Evolutionary conservation across 371 early-diverging fungal species (phyloP).

Genomic region (Mucor circinelloides): DNA sequence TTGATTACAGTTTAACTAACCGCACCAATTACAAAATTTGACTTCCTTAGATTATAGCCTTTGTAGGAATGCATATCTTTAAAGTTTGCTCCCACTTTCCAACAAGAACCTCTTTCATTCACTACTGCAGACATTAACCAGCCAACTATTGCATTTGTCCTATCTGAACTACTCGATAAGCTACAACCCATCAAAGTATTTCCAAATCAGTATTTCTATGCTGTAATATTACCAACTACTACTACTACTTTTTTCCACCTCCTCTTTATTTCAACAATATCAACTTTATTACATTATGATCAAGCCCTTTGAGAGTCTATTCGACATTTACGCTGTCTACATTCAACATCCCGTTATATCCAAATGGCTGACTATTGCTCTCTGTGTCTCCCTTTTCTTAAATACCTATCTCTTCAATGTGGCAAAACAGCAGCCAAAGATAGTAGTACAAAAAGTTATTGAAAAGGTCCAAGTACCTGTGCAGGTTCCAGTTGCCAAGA

Average conservation of each 20-base stretch:
- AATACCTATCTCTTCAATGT: constrained; percentile 68
- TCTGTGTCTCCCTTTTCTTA: constrained; percentile 60
- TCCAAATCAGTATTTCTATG: not conserved
- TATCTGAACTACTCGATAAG: not conserved
- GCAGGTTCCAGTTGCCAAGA: not conserved
- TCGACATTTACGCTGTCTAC: constrained; percentile 47
- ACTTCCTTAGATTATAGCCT: not conserved
- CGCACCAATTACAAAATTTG: constrained; percentile 1
- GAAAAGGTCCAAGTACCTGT: constrained; percentile 10
- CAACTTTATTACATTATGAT: not conserved
- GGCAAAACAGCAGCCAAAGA: constrained; percentile 29
- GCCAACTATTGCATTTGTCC: not conserved
- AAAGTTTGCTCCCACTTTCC: not conserved
- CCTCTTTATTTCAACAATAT: not conserved
- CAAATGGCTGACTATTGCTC: constrained; percentile 54
- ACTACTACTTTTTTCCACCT: not conserved
- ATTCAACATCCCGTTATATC: constrained; percentile 67
- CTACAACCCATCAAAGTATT: not conserved
- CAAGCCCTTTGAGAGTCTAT: not conserved
- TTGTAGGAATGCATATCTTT: constrained; percentile 1
- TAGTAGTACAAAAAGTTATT: constrained; percentile 2
- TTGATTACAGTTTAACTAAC: constrained; percentile 1
- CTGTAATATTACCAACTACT: not conserved
- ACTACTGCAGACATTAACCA: not conserved
- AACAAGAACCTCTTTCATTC: not conserved